These are phyloP conservation scores for Neodidymelliopsis sp. DNA, from an alignment of 2,329 filamentous ascomycete species.

Conservation along the genomic window DNA sequence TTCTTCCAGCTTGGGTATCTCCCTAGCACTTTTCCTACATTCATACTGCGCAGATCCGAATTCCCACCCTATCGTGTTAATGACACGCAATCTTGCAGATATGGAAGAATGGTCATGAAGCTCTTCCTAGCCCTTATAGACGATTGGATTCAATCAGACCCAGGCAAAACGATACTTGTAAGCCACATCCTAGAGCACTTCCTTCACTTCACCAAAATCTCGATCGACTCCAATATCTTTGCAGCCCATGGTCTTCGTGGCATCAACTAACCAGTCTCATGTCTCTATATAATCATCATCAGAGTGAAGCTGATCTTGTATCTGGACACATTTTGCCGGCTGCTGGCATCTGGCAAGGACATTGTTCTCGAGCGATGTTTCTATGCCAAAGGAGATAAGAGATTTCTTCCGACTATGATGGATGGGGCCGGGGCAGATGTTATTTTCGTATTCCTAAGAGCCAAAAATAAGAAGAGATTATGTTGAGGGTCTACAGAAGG, in stretches of 20 bases:
- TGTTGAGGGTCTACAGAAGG: constrained; percentile 20
- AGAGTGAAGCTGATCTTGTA: constrained; percentile 14
- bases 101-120: not conserved
- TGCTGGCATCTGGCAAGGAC: constrained; percentile 8
- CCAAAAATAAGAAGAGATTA: constrained; percentile 10
- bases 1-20: no score
- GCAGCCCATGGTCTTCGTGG: constrained; percentile 18
- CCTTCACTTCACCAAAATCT: constrained; percentile 14
- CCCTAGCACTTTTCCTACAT: no score
- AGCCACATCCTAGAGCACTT: constrained; percentile 4
- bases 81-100: constrained; percentile 22
- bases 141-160: no score
- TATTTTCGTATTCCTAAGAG: constrained; percentile 18
- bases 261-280: constrained; percentile 17
- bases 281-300: constrained; percentile 11
- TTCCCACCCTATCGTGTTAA: constrained; percentile 11
- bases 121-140: no score
- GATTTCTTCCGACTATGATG: constrained; percentile 10
- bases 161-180: constrained; percentile 22
- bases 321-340: constrained; percentile 1
- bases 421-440: constrained; percentile 13
- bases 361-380: constrained; percentile 20
- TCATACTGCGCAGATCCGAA: no score
- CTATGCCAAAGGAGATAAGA: constrained; percentile 21
- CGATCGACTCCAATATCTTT: constrained; percentile 18